Evolutionary conservation across 208 protist genomes (phyloP).

Genomic region (Trypanosoma cruzi): DNA sequence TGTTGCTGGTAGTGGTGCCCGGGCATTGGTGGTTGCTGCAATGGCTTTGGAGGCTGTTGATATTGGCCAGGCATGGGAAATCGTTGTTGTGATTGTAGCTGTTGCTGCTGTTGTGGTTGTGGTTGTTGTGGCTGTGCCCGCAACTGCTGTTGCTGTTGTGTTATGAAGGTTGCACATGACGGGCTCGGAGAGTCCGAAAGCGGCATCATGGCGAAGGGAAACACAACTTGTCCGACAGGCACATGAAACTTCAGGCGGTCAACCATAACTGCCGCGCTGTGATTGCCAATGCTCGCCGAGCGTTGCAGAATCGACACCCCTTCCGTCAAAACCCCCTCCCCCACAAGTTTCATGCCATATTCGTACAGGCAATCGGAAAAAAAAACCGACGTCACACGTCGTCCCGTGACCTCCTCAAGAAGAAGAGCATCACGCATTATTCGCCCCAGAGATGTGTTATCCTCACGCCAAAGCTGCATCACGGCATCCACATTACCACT

Average conservation of each 20-base stretch:
- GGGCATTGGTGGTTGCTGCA: constrained; percentile 1
- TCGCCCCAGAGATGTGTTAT: constrained; percentile 41
- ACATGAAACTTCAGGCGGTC: constrained; percentile 63
- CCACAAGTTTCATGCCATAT: constrained; percentile 52
- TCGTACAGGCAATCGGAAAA: constrained; percentile 62
- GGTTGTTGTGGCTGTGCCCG: background rate
- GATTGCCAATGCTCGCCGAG: constrained; percentile 55
- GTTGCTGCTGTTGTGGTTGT: constrained; percentile 8
- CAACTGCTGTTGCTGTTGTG: constrained; percentile 35
- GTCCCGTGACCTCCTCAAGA: constrained; percentile 69
- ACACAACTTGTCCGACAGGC: constrained; percentile 22
- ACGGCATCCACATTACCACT: constrained; percentile 75
- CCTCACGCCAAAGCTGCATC: constrained; percentile 55
- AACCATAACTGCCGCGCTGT: constrained; percentile 52
- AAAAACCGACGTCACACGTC: constrained; percentile 36
- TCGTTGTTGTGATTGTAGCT: constrained; percentile 20
- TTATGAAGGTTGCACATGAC: constrained; percentile 38
- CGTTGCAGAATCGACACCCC: constrained; percentile 60
- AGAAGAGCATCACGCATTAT: constrained; percentile 64
- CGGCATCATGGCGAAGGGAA: constrained; percentile 46
- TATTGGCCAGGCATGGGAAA: too few relatives aligned
- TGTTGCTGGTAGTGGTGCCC: too few relatives aligned
- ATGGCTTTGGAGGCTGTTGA: too few relatives aligned
- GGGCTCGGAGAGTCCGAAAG: constrained; percentile 57
- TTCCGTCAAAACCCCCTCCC: constrained; percentile 42